Evolutionary conservation across 2,329 filamentous ascomycete genomes (phyloP), one percentile per base, ranked within the genome.

Genomic region (Tricladium varicosporioides): DNA sequence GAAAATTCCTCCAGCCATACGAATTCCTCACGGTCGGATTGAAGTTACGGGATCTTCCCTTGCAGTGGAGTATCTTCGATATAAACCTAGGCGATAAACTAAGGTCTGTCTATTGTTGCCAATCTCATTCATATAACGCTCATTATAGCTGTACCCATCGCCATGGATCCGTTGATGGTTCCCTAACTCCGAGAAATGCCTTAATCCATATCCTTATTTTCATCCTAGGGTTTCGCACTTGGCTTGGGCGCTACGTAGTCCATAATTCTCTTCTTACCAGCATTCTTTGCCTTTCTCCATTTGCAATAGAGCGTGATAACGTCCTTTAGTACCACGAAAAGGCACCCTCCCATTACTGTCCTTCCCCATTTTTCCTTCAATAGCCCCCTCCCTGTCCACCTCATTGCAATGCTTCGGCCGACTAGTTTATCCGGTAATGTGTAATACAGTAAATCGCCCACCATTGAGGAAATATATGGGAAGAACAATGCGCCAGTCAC

Each of bases 301-400:
- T 87, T 88, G 62, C 80, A 78, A 67, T 86, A 88, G 19, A 89
- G 71, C 56, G 76, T 75, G 51, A 87, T 74, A 2, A 76, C 77
- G 65, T 89, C 85, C 71, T 93, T 94, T 52, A 96, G 72, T 9
- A 96, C 86, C 14, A 97, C 86, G 67, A 93, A 96, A 16, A 96
- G 74, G 69, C 91, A 94, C 0, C 94, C 94, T 1, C 94, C 94
- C 1, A 94, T 81, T 2, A 99, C 78, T 67, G 90, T 97, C 55
- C 94, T 81, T 1, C 92, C 94, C 91, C 94, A 97, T 57, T 87
- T 85, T 64, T 89, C 84, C 68, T 94, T 89, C 32, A 99, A 72
- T 22, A 97, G 77, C 2, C 65, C 68, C 16, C 49, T 54, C 9
- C 49, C 42, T 10, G 1, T 70, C 75, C 74, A 40, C 18, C 51